Percentiles rank a stretch among this genome's conserved stretches.
These are phyloP conservation scores for Malbranchea zuffiana DNA, from an alignment of 2,329 filamentous ascomycete genomes.

Conservation along the genomic window DNA sequence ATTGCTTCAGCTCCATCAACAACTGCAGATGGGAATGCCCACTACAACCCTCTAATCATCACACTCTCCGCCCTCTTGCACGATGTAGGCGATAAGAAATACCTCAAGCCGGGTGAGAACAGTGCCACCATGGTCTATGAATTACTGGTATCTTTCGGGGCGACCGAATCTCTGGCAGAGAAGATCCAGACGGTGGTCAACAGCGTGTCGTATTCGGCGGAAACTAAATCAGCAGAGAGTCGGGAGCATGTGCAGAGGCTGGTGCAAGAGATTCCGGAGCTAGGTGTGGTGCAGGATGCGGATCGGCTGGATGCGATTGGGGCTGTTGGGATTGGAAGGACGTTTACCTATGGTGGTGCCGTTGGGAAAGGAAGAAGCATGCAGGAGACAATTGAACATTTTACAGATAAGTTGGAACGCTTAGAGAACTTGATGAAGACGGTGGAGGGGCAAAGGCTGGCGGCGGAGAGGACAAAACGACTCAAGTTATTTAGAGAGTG, in stretches of 20 bases:
- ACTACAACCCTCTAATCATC: constrained; percentile 47
- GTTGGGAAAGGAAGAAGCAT: constrained; percentile 39
- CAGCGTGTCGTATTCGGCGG: constrained; percentile 69
- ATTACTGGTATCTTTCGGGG: constrained; percentile 36
- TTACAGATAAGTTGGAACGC: constrained; percentile 61
- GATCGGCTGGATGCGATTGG: constrained; percentile 84
- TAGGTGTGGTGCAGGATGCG: constrained; percentile 82
- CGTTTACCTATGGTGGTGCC: constrained; percentile 65
- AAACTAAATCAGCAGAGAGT: constrained; percentile 53
- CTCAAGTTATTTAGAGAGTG: constrained; percentile 41
- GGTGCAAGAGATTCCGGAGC: constrained; percentile 55
- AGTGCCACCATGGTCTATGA: constrained; percentile 22
- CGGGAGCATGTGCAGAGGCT: constrained; percentile 48
- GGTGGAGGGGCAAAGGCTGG: constrained; percentile 40
- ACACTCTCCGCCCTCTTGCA: constrained; percentile 67
- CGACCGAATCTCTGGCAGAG: constrained; percentile 46
- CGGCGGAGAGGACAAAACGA: constrained; percentile 39
- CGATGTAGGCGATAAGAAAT: constrained; percentile 85
- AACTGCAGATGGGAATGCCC: background rate
- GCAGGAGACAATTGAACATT: constrained; percentile 59
- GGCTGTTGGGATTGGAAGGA: constrained; percentile 69
- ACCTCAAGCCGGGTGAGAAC: constrained; percentile 38
- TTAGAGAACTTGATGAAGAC: constrained; percentile 57
- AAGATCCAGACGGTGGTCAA: constrained; percentile 62
- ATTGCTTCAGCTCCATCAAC: constrained; percentile 32